Percentiles rank a stretch among this genome's conserved stretches.
Conservation (phyloP, 2,329 filamentous ascomycete genomes). For the Phyllosticta ampelicida region DNA sequence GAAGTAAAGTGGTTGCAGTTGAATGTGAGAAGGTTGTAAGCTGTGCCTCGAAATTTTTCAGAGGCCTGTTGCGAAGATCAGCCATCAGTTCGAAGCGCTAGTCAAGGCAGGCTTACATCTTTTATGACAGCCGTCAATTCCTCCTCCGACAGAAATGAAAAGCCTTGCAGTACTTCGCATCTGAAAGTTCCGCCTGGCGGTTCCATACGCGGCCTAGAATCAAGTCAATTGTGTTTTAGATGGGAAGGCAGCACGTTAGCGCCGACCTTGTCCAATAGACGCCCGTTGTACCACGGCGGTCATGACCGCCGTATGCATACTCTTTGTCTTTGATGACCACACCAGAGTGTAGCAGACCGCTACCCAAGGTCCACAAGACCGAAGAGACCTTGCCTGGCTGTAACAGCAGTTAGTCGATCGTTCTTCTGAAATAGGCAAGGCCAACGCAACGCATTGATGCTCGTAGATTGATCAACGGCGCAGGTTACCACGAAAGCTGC, state of each 20-base stretch:
- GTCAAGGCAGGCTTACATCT: constrained; percentile 22
- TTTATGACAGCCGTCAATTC: constrained; percentile 64
- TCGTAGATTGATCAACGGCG: background rate
- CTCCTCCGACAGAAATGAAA: constrained; percentile 55
- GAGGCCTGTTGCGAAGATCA: constrained; percentile 42
- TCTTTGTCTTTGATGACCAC: constrained; percentile 71
- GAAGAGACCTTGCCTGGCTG: constrained; percentile 66
- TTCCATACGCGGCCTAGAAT: constrained; percentile 46
- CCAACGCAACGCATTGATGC: background rate
- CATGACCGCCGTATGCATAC: constrained; percentile 79
- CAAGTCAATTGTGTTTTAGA: constrained; percentile 1
- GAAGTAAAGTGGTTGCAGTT: constrained; percentile 89
- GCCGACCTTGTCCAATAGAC: constrained; percentile 64
- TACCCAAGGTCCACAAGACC: constrained; percentile 65
- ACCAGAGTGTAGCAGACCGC: constrained; percentile 69
- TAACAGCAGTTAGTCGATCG: background rate
- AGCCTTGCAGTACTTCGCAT: constrained; percentile 66
- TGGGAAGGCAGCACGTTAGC: background rate
- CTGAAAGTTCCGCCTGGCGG: constrained; percentile 71
- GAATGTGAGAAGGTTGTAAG: constrained; percentile 70
- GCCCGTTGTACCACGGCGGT: constrained; percentile 57
- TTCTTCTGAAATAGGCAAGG: constrained; percentile 4
- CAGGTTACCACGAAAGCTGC: constrained; percentile 11
- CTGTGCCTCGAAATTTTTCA: constrained; percentile 60
- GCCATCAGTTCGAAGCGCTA: background rate